These are phyloP conservation scores for Fusarium poae DNA, from an alignment of 2,329 filamentous ascomycete genomes.

Conservation along the genomic window DNA sequence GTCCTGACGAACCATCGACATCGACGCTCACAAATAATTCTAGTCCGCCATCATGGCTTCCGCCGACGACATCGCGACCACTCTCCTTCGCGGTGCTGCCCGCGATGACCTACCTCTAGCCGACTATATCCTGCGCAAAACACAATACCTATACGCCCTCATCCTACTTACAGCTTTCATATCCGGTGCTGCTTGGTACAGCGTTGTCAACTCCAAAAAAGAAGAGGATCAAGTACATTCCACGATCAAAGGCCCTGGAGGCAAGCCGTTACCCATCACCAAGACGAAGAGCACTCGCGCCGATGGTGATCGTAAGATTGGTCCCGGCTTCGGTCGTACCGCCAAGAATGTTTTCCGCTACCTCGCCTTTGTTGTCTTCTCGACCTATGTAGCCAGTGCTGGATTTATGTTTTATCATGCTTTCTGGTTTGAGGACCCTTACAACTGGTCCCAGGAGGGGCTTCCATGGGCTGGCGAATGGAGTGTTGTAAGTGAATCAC, in stretches of 20 bases:
- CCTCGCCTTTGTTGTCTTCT: slow-evolving; percentile 76
- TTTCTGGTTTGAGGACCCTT: slow-evolving; percentile 62
- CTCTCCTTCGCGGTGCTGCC: slow-evolving; percentile 43
- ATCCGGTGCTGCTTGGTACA: slow-evolving; percentile 64
- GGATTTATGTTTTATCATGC: slow-evolving; percentile 80
- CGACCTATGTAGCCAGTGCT: slow-evolving; percentile 82
- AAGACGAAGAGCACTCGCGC: slow-evolving; percentile 67
- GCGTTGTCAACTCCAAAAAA: slow-evolving; percentile 64
- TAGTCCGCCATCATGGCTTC: slow-evolving; percentile 55
- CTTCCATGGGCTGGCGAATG: slow-evolving; percentile 82
- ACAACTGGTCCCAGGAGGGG: slow-evolving; percentile 58
- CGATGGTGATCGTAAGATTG: slow-evolving; percentile 60
- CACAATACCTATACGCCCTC: slow-evolving; percentile 66
- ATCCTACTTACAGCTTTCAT: slow-evolving; percentile 67
- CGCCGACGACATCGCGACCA: slow-evolving; percentile 51
- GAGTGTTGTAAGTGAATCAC: slow-evolving; percentile 72
- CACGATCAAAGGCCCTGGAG: slow-evolving; percentile 80
- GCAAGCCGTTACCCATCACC: slow-evolving; percentile 82
- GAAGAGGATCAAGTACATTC: slow-evolving; percentile 62
- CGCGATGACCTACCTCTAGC: slow-evolving; percentile 48
- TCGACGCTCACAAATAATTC: slow-evolving; percentile 41
- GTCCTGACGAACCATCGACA: slow-evolving; percentile 35
- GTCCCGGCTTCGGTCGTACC: slow-evolving; percentile 71
- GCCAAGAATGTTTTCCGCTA: slow-evolving; percentile 81
- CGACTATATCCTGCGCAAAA: slow-evolving; percentile 60